Base-by-base conservation (phyloP, 805 yeast species). In the Hanseniaspora lachancei region DNA sequence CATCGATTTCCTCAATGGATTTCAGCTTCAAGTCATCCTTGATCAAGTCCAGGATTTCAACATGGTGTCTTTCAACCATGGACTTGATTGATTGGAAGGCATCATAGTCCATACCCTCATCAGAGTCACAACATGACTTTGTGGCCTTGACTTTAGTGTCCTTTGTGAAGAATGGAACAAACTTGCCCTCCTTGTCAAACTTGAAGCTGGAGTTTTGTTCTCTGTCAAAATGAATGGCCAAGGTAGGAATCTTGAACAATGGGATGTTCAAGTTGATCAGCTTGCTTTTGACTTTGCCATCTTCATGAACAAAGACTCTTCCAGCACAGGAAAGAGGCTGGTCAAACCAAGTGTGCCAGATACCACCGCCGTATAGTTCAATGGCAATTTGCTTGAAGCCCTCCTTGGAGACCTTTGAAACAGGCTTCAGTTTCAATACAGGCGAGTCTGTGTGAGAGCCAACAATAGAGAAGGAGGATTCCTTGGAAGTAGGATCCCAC, bases 381-480 rank as follows among this genome's bases (percentile, higher is more conserved):
- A 93, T 95, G 40, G 96, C 97, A 20, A 93, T 80, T 67, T 89
- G 96, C 55, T 80, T 76, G 63, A 81, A 91, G 1, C 95, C 95
- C 62, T 86, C 89, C 18, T 74, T 71, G 12, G 72, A 68, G 61
- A 78, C 79, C 64, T 82, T 80, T 24, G 95, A 85, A 34, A 84
- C 74, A 13, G 98, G 98, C 70, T 91, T 93, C 61, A 91, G 79
- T 65, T 95, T 77, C 60, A 91, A 74, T 35, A 87, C 81, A 12
- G 97, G 97, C 5, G 95, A 86, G 68, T 91, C 98, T 0, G 97
- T 89, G 69, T 91, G 98, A 1, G 96, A 96, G 18, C 97, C 98
- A 38, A 89, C 84, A 54, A 93, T 82, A 5, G 97, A 80, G 59
- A 89, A 74, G 10, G 95, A 91, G 59, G 83, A 81, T 12, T 95